phyloP scores from a whole-genome alignment of 352 stramenopile genomes.

The Globisporangium cystogenes region DNA sequence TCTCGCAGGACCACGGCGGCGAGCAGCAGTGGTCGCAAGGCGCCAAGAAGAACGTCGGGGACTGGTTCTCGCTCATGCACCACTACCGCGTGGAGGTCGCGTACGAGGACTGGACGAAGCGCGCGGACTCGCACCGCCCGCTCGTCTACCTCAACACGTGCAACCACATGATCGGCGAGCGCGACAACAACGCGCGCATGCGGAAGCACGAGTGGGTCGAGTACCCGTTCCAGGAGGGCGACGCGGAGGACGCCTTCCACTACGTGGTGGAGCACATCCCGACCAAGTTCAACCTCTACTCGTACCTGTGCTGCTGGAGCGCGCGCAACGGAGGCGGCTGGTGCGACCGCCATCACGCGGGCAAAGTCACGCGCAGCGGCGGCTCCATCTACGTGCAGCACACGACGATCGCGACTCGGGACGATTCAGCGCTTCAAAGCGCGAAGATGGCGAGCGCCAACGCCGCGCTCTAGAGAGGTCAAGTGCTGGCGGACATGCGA shows the following conservation, averaged over 20 bases:
- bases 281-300: slow-evolving; percentile 88
- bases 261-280: slow-evolving; percentile 80
- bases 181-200: slow-evolving; percentile 73
- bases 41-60: slow-evolving; percentile 73
- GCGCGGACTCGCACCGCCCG: slow-evolving; percentile 40
- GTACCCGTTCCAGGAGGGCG: slow-evolving; percentile 72
- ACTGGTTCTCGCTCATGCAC: slow-evolving; percentile 89
- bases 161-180: slow-evolving; percentile 88
- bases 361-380: slow-evolving; percentile 44
- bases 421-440: background rate
- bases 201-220: slow-evolving; percentile 78
- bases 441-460: background rate
- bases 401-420: background rate
- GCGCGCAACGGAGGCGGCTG: slow-evolving; percentile 74
- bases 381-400: slow-evolving; percentile 61
- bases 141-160: slow-evolving; percentile 86
- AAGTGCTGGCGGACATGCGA: too few species aligned
- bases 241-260: slow-evolving; percentile 60
- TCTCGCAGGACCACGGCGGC: slow-evolving; percentile 68
- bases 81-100: slow-evolving; percentile 66
- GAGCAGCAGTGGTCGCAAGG: slow-evolving; percentile 80
- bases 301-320: slow-evolving; percentile 67
- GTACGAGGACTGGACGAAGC: slow-evolving; percentile 39
- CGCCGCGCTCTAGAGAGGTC: background rate
- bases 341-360: slow-evolving; percentile 56